Conservation (phyloP, 495 filamentous ascomycete genomes). For the Aspergillus cavernicola region DNA sequence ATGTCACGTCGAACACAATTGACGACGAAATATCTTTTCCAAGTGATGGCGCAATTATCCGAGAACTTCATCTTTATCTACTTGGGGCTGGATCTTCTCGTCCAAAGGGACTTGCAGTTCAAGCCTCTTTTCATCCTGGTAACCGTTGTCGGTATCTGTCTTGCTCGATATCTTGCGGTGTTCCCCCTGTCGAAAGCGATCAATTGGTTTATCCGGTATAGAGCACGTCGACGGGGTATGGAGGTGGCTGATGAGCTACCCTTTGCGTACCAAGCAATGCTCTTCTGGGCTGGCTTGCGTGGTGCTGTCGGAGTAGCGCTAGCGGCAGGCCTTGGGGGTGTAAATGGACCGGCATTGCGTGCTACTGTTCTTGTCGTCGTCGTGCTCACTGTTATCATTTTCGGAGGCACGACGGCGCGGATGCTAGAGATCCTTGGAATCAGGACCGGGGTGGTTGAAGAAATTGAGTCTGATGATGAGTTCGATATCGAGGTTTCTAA, state of each 20-base stretch:
- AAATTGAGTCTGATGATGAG: conserved; percentile 95
- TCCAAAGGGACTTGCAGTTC: conserved; percentile 79
- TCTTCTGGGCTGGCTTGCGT: conserved; percentile 96
- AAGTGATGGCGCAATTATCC: conserved; percentile 87
- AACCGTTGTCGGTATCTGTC: conserved; percentile 84
- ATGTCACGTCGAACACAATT: conserved; percentile 98
- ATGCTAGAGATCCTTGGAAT: conserved; percentile 97
- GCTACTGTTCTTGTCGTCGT: conserved; percentile 96
- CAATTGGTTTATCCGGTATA: conserved; percentile 90
- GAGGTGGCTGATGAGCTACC: conserved; percentile 88
- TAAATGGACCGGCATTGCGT: conserved; percentile 71
- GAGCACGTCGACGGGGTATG: conserved; percentile 71
- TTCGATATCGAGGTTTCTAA: conserved; percentile 91
- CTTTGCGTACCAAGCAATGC: conserved; percentile 90
- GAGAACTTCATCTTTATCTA: conserved; percentile 99
- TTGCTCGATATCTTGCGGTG: conserved; percentile 86
- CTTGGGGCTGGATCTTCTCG: conserved; percentile 89
- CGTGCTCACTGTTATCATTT: conserved; percentile 96
- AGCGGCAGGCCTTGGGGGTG: conserved; percentile 78
- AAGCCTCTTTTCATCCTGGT: conserved; percentile 96
- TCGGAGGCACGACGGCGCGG: conserved; percentile 95
- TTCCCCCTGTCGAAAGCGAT: conserved; percentile 88
- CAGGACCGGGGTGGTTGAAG: conserved; percentile 90
- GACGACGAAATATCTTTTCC: conserved; percentile 97
- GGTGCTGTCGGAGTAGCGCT: conserved; percentile 95